Evolutionary conservation across 805 yeast genomes (phyloP), one percentile per base, ranked within the genome.

Genomic region (Dipodascopsis tothii): DNA sequence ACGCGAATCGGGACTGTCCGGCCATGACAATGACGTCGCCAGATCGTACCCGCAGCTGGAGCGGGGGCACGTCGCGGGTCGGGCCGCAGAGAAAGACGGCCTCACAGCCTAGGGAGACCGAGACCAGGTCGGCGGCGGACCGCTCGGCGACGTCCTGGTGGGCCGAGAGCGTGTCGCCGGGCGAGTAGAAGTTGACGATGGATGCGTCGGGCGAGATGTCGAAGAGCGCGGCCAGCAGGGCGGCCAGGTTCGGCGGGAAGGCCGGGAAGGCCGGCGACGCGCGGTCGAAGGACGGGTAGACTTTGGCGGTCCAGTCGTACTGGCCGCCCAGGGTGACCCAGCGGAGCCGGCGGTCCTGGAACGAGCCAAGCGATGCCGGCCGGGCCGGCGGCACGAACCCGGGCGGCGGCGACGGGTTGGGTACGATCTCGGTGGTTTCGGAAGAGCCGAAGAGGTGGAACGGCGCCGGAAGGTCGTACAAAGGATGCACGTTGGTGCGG

Each of bases 281-380:
- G 4, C 54, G 59, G 18, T 46, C 52, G 44, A 64, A 65, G 1
- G 69, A 52, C 2, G 73, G 73, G 45, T 68, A 68, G 34, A 46
- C 60, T 39, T 69, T 69, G 17, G 57, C 52, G 1, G 73, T 67
- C 73, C 73, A 69, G 49, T 69, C 58, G 50, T 69, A 69, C 47
- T 69, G 73, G 7, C 73, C 73, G 2, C 73, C 73, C 5, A 69
- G 60, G 0, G 73, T 69, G 22, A 68, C 63, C 73, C 73, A 69
- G n/a, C 73, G 59, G n/a, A 69, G 56, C 40, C 63, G 60, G 28
- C 35, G 27, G 17, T 38, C 28, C 36, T 33, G 46, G 11, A 41
- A 16, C 6, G 40, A 14, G 5, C 35, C 37, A 6, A 48, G 35
- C 2, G 45, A 27, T 19, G 37, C 33, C 5, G 44, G 27, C 7